Evolutionary conservation across 1,139 yeast species (phyloP), one percentile per base, ranked within the genome.

Genomic region (Groenewaldozyma auringiensis): DNA sequence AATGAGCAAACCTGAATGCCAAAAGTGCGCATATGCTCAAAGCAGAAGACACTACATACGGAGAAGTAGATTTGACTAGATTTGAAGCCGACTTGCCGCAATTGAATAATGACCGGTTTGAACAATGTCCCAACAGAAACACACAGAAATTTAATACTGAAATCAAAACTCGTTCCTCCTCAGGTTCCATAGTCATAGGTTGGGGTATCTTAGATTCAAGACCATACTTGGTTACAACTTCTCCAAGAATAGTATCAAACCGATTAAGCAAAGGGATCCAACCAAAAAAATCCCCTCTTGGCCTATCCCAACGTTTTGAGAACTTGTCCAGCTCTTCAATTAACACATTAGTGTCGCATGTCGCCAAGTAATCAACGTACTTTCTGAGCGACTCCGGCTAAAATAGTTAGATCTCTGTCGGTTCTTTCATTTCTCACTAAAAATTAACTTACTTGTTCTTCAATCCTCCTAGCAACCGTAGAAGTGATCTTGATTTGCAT

Each of bases 191-290:
- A 16, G 69, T 67, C 16, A 64, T 65, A 34, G 84, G 70, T 47
- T 64, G 69, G 8, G 60, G 52, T 74, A 72, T 49, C 58, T 61
- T 76, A 16, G 71, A 69, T 29, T 68, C 69, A 40, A 83, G 71
- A 4, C 70, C 72, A 57, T 86, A 83, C 51, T 76, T 76, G 13
- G 64, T 63, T 21, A 83, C 75, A 36, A 74, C 65, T 3, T 56
- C 54, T 45, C 80, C 84, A 47, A 86, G 67, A 17, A 85, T 72
- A 13, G 70, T 74, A 60, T 88, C 96, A 56, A 88, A 79, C 53
- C 82, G 71, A 62, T 88, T 83, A 53, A 89, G 68, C 1, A 86
- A 77, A 0, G 82, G 75, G 18, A 85, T 74, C 94, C 95, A 89
- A 50, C 81, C 82, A 53, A 75, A 75, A 40, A 89, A 64, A 54